Conservation (phyloP, 768 basidiomycete species). For the Lactarius hatsudake region DNA sequence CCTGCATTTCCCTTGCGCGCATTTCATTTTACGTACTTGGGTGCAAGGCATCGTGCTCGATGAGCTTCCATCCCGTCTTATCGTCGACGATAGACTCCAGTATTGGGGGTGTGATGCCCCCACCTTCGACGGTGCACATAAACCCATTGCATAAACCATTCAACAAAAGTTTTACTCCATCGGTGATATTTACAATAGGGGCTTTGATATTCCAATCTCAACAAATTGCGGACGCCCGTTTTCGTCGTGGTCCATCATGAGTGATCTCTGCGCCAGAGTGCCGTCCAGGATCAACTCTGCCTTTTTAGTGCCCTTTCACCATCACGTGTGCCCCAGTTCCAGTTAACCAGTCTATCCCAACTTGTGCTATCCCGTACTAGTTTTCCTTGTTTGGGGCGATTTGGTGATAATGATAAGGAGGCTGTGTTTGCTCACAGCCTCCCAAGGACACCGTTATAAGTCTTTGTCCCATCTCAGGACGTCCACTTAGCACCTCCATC, state of each 20-base stretch:
- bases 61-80: not conserved
- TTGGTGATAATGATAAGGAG: conserved; percentile 1
- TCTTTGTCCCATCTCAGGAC: not conserved
- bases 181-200: not conserved
- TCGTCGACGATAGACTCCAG: not conserved
- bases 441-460: conserved; percentile 12
- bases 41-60: not conserved
- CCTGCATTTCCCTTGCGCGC: not conserved
- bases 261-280: not conserved
- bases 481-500: not conserved
- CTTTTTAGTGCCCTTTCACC: not conserved
- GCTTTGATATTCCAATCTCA: not conserved
- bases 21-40: conserved; percentile 9
- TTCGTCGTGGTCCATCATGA: not conserved
- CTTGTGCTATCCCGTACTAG: not conserved
- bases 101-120: not conserved
- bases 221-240: not conserved
- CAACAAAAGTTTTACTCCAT: not conserved
- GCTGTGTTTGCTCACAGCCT: conserved; percentile 10
- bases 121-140: not conserved
- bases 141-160: not conserved
- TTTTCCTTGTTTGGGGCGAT: not conserved
- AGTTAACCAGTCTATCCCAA: not conserved
- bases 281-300: not conserved
- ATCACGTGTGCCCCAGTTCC: not conserved